Evolutionary conservation across 164 flowering plant species (phyloP).

Genomic region (Euptelea pleiosperma): DNA sequence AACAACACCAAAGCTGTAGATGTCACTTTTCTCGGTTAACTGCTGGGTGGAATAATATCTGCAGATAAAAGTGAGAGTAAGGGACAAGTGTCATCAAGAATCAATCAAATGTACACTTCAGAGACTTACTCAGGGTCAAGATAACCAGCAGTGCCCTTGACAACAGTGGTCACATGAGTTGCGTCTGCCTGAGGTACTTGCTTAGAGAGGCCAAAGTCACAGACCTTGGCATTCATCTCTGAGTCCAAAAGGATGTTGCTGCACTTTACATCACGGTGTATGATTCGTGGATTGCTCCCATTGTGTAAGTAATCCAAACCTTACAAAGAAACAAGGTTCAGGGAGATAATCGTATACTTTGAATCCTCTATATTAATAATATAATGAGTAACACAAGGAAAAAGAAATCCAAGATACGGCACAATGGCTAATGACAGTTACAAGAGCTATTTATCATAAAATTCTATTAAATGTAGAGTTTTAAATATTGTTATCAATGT

Average conservation of each 20-base stretch:
- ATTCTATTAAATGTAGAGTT: too few species aligned
- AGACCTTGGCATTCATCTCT: constrained; percentile 81
- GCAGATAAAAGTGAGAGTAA: constrained; percentile 22
- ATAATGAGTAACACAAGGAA: not conserved
- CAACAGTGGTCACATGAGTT: constrained; percentile 75
- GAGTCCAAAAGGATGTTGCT: constrained; percentile 73
- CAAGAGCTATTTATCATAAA: too few species aligned
- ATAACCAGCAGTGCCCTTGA: constrained; percentile 89
- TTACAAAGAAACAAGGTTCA: constrained; percentile 18
- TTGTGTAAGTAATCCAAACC: constrained; percentile 88
- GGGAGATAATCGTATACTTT: not conserved
- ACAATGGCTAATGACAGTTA: too few species aligned
- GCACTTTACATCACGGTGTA: constrained; percentile 86
- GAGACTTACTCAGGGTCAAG: constrained; percentile 83
- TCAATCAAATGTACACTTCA: not conserved
- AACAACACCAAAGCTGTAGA: constrained; percentile 90
- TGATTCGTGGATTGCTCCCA: constrained; percentile 73
- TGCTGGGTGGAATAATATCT: constrained; percentile 85
- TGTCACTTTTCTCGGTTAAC: constrained; percentile 84
- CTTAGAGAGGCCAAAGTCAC: constrained; percentile 88
- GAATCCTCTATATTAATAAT: not conserved
- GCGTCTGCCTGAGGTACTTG: constrained; percentile 66
- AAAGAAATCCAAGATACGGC: too few species aligned
- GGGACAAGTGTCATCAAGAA: not conserved
- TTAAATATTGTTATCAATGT: too few species aligned